Evolutionary conservation across 768 basidiomycete species (phyloP).

Genomic region (Russula griseocarnosa): DNA sequence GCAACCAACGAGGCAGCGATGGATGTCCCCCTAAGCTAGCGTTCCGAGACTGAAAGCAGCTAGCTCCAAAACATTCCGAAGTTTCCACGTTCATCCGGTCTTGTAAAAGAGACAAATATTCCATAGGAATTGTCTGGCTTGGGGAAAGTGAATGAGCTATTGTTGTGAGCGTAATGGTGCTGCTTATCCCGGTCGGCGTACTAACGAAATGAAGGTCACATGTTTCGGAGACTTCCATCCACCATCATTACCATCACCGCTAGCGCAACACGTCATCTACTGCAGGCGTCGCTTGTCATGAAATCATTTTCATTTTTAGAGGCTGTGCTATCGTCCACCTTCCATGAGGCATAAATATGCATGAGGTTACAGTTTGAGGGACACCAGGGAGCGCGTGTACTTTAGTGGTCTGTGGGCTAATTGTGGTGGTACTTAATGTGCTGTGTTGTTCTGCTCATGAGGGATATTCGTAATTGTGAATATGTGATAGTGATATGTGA

Average conservation of each 20-base stretch:
- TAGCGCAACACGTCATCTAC: constrained; percentile 9
- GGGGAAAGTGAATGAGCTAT: not conserved
- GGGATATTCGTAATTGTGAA: not conserved
- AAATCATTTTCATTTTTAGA: constrained; percentile 11
- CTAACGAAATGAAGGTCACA: constrained; percentile 13
- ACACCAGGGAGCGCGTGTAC: not conserved
- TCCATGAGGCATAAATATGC: constrained; percentile 21
- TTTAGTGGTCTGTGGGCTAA: not conserved
- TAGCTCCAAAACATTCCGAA: not conserved
- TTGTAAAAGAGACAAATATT: not conserved
- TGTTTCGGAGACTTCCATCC: not conserved
- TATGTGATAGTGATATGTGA: not conserved
- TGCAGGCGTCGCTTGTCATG: constrained; percentile 9
- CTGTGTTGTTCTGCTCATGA: not conserved
- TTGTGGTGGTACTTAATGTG: not conserved
- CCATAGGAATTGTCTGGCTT: not conserved
- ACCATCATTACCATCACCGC: too few species aligned
- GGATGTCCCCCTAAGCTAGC: not conserved
- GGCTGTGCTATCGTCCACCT: constrained; percentile 24
- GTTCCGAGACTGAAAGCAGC: constrained; percentile 7
- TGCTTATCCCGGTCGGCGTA: not conserved
- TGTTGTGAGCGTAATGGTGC: not conserved
- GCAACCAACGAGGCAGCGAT: constrained; percentile 19
- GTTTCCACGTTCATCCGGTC: not conserved
- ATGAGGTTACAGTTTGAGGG: not conserved